Percentiles rank a stretch among this genome's conserved stretches.
phyloP scores from a whole-genome alignment of 345 rosid species.

The Atalantia buxifolia region DNA sequence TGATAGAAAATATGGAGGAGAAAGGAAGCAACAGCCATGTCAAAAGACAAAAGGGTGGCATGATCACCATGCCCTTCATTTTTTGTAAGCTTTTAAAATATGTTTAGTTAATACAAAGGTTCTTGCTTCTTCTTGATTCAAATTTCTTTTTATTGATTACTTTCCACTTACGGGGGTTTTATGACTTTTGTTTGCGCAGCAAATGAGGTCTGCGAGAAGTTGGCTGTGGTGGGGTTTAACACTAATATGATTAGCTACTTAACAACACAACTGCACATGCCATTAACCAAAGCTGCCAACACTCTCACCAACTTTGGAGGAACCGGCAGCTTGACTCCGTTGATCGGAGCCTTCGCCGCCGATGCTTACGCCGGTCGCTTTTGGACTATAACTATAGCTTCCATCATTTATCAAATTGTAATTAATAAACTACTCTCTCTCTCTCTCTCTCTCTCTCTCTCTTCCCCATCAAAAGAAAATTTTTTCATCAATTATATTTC shows the following conservation, averaged over 20 bases:
- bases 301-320: conserved; percentile 89
- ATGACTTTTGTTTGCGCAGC: conserved; percentile 32
- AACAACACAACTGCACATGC: conserved; percentile 79
- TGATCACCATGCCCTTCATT: conserved; percentile 76
- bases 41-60: conserved; percentile 50
- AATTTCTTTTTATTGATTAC: no score
- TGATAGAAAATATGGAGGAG: conserved; percentile 29
- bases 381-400: conserved; percentile 72
- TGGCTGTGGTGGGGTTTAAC: conserved; percentile 81
- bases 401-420: conserved; percentile 73
- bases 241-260: conserved; percentile 90
- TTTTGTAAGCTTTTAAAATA: conserved; percentile 34
- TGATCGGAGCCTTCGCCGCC: conserved; percentile 83
- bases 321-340: conserved; percentile 75
- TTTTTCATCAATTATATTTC: no score
- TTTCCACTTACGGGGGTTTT: not conserved
- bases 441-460: not conserved
- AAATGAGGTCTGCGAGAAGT: conserved; percentile 83
- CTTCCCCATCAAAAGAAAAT: not conserved
- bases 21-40: conserved; percentile 28
- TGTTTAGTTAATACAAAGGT: not conserved
- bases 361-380: conserved; percentile 86
- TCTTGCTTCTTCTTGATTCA: not conserved
- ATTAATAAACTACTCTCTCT: no score
- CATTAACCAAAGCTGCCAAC: conserved; percentile 88